Conservation (phyloP, 495 filamentous ascomycete species). For the Lentithecium fluviatile region DNA sequence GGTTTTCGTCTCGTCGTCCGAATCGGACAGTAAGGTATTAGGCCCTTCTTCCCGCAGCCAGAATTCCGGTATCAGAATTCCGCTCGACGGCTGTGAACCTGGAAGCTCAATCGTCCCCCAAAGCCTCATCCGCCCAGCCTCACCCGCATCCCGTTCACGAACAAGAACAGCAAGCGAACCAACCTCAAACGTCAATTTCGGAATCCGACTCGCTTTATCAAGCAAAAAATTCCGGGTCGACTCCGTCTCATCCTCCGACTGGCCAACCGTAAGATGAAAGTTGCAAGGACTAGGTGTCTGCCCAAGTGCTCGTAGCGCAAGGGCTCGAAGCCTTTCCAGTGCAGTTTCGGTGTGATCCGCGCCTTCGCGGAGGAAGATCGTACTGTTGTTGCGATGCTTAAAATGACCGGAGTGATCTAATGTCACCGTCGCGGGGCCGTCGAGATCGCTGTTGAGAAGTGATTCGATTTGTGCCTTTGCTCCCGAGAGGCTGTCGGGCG, state of each 20-base stretch:
- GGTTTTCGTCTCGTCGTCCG: background rate
- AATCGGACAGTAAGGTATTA: background rate
- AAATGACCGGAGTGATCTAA: conserved; percentile 47
- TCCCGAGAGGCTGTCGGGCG: conserved; percentile 38
- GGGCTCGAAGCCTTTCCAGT: conserved; percentile 28
- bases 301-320: conserved; percentile 32
- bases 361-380: conserved; percentile 46
- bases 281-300: conserved; percentile 27
- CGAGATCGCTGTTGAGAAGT: conserved; percentile 10
- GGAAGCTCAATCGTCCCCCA: conserved; percentile 18
- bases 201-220: conserved; percentile 47
- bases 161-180: conserved; percentile 49
- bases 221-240: conserved; percentile 46
- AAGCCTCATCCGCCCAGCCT: conserved; percentile 14
- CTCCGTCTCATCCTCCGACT: conserved; percentile 45
- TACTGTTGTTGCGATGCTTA: conserved; percentile 45
- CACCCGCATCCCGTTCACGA: conserved; percentile 38
- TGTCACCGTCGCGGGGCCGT: background rate
- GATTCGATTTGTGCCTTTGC: conserved; percentile 36
- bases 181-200: conserved; percentile 46
- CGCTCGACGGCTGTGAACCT: background rate
- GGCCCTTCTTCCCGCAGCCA: conserved; percentile 1
- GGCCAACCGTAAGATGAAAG: conserved; percentile 56
- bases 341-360: conserved; percentile 16
- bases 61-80: conserved; percentile 4